Evolutionary conservation across 2,329 filamentous ascomycete species (phyloP), one percentile per base, ranked within the genome.

Genomic region (Chrysoporthe deuterocubensis): DNA sequence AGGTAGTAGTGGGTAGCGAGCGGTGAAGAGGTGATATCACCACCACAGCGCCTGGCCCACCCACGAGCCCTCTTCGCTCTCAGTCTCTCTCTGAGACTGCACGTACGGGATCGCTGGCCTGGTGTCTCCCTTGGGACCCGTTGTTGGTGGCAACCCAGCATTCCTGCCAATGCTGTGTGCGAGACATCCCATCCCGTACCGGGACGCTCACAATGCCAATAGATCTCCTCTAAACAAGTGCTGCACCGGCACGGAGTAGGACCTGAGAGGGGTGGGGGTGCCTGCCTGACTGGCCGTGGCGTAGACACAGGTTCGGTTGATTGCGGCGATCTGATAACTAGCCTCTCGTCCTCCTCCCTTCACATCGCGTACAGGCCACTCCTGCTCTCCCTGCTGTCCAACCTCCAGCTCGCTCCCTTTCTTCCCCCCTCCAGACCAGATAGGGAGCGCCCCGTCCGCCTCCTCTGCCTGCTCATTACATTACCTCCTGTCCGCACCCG

Each of bases 81-180:
- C 26, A 26, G 26, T 46, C 34, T 61, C 34, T 61, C 44, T 42
- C 37, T 21, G 32, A 7, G 44, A n/a, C 3, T 9, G 3, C 60
- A 52, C 18, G 60, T 32, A 58, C 8, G 37, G 8, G 32, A 18
- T 43, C 21, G 8, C 34, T 52, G 14, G 14, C 32, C 34, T n/a
- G 34, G 32, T 2, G 16, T 57, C 44, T 69, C 67, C 67, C 67
- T 67, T 69, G 56, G 18, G 48, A 60, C 56, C 32, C n/a, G 32
- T 34, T 64, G 52, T 67, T 69, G 65, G 48, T 64, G 62, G 57
- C 61, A 60, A 42, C 16, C 62, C 37, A 68, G 37, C 68, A 69
- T 65, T 64, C 68, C 66, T 65, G 62, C 60, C 56, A 59, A 6
- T 66, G 56, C 62, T 46, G 66, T 65, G 62, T 26, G 57, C 64